phyloP scores from a whole-genome alignment of 805 yeast species.

The Candida chauliodis region DNA sequence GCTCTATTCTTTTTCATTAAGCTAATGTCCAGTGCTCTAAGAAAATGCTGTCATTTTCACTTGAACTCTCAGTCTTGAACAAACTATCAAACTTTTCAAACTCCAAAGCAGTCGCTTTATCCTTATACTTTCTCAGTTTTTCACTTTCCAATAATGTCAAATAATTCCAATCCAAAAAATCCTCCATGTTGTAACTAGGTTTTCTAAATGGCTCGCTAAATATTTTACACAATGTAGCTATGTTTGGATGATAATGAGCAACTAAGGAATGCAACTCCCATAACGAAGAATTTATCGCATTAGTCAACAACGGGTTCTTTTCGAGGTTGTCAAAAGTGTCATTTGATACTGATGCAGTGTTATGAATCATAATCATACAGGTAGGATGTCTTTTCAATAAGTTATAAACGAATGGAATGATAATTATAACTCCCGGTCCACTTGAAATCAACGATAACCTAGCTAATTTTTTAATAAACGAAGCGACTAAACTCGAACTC shows the following conservation, averaged over 20 bases:
- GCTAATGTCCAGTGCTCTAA: constrained; percentile 1
- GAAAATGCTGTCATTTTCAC: constrained; percentile 11
- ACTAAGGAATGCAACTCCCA: constrained; percentile 87
- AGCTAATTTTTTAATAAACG: constrained; percentile 81
- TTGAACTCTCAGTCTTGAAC: constrained; percentile 19
- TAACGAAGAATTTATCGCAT: constrained; percentile 78
- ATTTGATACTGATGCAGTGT: constrained; percentile 23
- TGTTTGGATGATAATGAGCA: constrained; percentile 91
- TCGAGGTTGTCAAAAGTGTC: constrained; percentile 72
- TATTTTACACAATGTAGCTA: constrained; percentile 85
- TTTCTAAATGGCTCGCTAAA: constrained; percentile 88
- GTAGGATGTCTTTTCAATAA: constrained; percentile 87
- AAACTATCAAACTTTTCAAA: constrained; percentile 51
- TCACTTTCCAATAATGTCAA: constrained; percentile 62
- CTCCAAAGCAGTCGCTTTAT: constrained; percentile 70
- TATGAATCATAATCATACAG: constrained; percentile 86
- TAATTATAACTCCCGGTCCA: constrained; percentile 83
- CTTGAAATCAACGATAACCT: constrained; percentile 73
- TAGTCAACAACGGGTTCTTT: constrained; percentile 70
- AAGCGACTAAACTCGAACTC: constrained; percentile 78
- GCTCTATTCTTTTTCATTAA: background rate
- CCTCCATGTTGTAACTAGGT: constrained; percentile 84
- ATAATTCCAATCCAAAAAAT: constrained; percentile 90
- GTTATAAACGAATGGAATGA: constrained; percentile 89
- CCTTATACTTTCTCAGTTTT: constrained; percentile 58